Percentiles rank a stretch among this genome's conserved stretches.
phyloP scores from a whole-genome alignment of 192 early-diverging fungal species.

The Allomyces arbusculus region DNA sequence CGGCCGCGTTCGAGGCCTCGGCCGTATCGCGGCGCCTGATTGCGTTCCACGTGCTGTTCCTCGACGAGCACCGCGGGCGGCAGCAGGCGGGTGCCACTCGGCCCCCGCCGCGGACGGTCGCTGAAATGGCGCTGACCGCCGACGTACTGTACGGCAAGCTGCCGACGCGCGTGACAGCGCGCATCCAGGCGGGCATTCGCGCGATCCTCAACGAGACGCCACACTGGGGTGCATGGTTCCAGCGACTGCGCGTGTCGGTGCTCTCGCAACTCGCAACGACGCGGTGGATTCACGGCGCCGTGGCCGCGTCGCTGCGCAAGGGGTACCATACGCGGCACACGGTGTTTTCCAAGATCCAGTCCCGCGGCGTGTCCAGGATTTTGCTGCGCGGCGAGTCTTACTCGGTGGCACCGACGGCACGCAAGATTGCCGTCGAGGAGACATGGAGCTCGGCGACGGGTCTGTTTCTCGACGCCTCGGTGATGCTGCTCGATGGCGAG shows the following conservation, averaged over 20 bases:
- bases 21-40: too few relatives aligned
- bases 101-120: too few relatives aligned
- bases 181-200: too few relatives aligned
- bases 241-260: conserved; percentile 7
- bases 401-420: conserved; percentile 7
- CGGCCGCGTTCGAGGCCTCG: too few relatives aligned
- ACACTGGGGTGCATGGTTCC: conserved; percentile 2
- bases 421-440: conserved; percentile 15
- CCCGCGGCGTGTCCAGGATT: conserved; percentile 7
- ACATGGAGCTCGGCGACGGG: conserved; percentile 7
- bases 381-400: conserved; percentile 5
- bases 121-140: too few relatives aligned
- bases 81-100: too few relatives aligned
- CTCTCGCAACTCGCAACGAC: conserved; percentile 6
- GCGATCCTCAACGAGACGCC: too few relatives aligned
- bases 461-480: conserved; percentile 11
- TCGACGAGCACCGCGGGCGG: too few relatives aligned
- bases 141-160: too few relatives aligned
- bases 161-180: too few relatives aligned
- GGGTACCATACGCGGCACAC: conserved; percentile 13
- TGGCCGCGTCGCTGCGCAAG: conserved; percentile 9
- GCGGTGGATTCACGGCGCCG: conserved; percentile 4
- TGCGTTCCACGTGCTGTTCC: too few relatives aligned
- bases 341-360: conserved; percentile 12
- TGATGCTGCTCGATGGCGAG: conserved; percentile 7